phyloP scores from a whole-genome alignment of 2,329 filamentous ascomycete species.

The Botrytis tulipae region DNA sequence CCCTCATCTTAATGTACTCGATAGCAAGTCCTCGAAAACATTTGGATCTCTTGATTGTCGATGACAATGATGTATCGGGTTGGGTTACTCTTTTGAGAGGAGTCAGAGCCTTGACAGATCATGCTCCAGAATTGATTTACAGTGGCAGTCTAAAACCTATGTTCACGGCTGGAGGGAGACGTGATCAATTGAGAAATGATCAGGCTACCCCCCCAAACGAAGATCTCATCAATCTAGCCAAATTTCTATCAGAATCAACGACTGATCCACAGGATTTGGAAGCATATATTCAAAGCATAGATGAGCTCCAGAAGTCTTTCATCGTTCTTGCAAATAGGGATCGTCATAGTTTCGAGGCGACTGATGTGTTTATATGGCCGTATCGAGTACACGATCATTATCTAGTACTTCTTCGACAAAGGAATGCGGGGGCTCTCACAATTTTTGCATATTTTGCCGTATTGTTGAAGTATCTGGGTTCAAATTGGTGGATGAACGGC shows the following conservation, averaged over 20 bases:
- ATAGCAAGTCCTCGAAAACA: constrained; percentile 40
- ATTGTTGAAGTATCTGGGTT: constrained; percentile 39
- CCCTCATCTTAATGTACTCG: constrained; percentile 41
- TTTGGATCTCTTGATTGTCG: constrained; percentile 41
- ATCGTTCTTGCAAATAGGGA: constrained; percentile 28
- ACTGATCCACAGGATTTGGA: constrained; percentile 27
- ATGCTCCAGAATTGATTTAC: constrained; percentile 30
- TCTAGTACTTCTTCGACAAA: constrained; percentile 40
- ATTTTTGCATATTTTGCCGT: constrained; percentile 42
- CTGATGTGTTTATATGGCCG: constrained; percentile 45
- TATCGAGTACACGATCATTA: constrained; percentile 42
- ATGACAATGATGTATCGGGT: constrained; percentile 39
- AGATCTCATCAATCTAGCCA: constrained; percentile 24
- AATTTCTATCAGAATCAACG: constrained; percentile 26
- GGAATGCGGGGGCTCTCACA: constrained; percentile 39
- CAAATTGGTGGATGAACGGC: constrained; percentile 42
- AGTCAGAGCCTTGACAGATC: constrained; percentile 39
- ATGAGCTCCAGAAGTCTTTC: constrained; percentile 40
- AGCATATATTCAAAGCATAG: constrained; percentile 39
- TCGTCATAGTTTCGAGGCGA: constrained; percentile 37
- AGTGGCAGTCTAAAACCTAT: constrained; percentile 29
- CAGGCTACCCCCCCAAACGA: constrained; percentile 21
- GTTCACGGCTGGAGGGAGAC: constrained; percentile 19
- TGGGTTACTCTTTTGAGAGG: constrained; percentile 43
- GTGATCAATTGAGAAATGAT: constrained; percentile 26